Evolutionary conservation across 208 protist species (phyloP).

Genomic region (Acanthamoeba lenticulata): DNA sequence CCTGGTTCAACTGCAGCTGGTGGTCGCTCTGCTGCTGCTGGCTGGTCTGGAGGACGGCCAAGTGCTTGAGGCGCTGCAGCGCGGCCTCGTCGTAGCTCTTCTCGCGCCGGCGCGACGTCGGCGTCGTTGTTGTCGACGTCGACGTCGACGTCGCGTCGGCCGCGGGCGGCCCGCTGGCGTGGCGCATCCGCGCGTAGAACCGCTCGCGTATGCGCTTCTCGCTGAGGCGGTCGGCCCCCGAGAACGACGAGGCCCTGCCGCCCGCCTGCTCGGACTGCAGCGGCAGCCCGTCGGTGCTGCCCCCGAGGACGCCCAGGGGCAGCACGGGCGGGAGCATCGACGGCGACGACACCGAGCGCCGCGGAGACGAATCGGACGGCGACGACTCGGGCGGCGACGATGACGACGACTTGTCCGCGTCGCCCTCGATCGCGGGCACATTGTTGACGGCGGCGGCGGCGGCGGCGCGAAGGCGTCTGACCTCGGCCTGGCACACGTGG

Average conservation of each 20-base stretch:
- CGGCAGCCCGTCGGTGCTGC: neutral
- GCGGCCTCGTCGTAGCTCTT: slow-evolving; percentile 24
- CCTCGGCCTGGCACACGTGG: neutral
- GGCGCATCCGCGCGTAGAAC: slow-evolving; percentile 14
- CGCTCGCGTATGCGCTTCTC: slow-evolving; percentile 27
- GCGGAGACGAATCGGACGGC: neutral
- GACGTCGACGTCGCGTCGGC: neutral
- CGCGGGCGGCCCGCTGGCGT: too few species aligned
- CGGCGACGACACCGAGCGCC: neutral
- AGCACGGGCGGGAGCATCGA: neutral
- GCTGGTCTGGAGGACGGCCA: too few species aligned
- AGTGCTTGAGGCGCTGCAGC: neutral
- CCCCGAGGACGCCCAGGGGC: neutral
- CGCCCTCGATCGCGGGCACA: neutral
- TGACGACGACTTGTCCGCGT: neutral
- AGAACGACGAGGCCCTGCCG: neutral
- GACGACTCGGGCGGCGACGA: neutral
- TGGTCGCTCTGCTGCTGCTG: too few species aligned
- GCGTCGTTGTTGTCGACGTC: neutral
- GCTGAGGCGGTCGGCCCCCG: neutral
- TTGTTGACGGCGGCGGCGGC: neutral
- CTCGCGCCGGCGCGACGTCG: neutral
- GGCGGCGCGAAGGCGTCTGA: neutral
- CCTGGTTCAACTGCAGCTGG: too few species aligned
- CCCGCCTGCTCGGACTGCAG: neutral